Evolutionary conservation across 2,329 filamentous ascomycete genomes (phyloP).

Genomic region (Tolypocladium cylindrosporum): DNA sequence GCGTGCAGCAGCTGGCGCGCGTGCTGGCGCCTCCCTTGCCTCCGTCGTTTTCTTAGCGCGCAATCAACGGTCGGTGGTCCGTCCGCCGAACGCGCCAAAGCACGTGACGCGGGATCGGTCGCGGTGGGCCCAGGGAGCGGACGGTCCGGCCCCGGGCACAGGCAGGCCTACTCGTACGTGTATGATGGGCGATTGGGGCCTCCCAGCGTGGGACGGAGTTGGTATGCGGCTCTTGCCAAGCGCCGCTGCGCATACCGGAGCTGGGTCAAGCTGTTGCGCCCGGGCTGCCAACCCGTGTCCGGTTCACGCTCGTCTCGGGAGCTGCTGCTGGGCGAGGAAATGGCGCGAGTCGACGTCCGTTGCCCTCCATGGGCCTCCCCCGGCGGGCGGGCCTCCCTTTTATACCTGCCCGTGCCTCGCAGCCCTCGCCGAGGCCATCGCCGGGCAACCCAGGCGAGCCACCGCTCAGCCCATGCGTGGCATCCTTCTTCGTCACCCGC

Average conservation of each 20-base stretch:
- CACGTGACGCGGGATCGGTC: slow-evolving; percentile 1
- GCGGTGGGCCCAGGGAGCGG: neutral
- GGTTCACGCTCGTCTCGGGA: neutral
- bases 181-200: neutral
- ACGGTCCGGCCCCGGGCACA: neutral
- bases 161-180: too few relatives aligned
- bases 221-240: too few relatives aligned
- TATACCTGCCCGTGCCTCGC: slow-evolving; percentile 1
- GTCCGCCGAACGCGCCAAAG: neutral
- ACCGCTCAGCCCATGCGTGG: neutral
- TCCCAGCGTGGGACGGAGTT: neutral
- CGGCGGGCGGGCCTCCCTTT: slow-evolving; percentile 2
- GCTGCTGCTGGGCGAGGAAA: slow-evolving; percentile 1
- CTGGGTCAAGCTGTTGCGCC: slow-evolving; percentile 4
- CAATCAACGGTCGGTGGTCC: neutral
- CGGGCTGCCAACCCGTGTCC: slow-evolving; percentile 3
- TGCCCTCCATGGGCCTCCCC: neutral
- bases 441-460: neutral
- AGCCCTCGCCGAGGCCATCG: slow-evolving; percentile 1
- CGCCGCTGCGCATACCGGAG: neutral
- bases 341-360: neutral
- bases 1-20: neutral
- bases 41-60: neutral
- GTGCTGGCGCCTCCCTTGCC: neutral
- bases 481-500: neutral